Conservation (phyloP, 2,329 filamentous ascomycete species). For the Helminthosporium solani region DNA sequence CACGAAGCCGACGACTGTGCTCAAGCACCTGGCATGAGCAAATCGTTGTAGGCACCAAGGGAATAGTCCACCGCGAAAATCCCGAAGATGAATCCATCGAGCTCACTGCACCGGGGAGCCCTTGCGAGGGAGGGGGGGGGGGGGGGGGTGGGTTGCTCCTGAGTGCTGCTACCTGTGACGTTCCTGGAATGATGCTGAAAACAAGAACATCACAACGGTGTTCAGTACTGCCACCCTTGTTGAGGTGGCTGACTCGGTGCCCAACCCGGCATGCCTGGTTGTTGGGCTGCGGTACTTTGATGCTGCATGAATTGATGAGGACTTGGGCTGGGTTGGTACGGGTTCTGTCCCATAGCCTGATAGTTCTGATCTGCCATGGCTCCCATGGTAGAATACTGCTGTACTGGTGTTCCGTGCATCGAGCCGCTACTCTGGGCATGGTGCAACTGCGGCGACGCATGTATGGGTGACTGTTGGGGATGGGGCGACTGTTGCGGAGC, state of each 20-base stretch:
- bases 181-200: not conserved
- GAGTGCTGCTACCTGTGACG: no score
- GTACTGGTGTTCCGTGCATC: constrained; percentile 46
- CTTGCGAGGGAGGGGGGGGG: no score
- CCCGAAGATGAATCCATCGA: no score
- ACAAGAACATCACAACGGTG: not conserved
- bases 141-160: no score
- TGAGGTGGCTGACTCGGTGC: constrained; percentile 46
- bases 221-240: constrained; percentile 45
- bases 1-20: not conserved
- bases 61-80: no score
- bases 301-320: constrained; percentile 50
- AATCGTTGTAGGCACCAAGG: no score
- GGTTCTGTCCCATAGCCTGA: constrained; percentile 49
- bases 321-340: constrained; percentile 52
- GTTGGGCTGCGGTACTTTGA: constrained; percentile 45
- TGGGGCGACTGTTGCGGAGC: constrained; percentile 47
- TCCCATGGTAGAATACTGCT: constrained; percentile 49
- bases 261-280: constrained; percentile 56
- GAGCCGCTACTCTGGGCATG: constrained; percentile 46
- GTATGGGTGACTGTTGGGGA: constrained; percentile 52
- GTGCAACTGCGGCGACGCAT: constrained; percentile 51
- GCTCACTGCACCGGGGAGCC: no score
- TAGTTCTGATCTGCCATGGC: constrained; percentile 48
- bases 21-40: not conserved